Evolutionary conservation across 805 yeast genomes (phyloP).

Genomic region (Candida ovalis): DNA sequence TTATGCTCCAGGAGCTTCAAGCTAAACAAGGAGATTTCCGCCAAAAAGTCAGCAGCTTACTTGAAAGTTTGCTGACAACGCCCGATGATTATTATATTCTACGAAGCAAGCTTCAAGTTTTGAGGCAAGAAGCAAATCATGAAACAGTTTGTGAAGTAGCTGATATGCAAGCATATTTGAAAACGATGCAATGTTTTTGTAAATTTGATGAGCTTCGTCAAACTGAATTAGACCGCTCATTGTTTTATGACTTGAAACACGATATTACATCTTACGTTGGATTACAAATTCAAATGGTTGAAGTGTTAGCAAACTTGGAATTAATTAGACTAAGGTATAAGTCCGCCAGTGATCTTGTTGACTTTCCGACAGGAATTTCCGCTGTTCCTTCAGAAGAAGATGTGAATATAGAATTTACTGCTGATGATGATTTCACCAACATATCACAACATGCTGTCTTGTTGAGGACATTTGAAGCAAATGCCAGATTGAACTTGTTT

Average conservation of each 20-base stretch:
- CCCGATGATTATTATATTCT: constrained; percentile 4
- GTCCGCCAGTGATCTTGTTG: background rate
- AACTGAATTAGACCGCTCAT: background rate
- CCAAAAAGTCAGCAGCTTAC: background rate
- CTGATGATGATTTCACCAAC: background rate
- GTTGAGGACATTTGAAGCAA: background rate
- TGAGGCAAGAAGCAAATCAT: background rate
- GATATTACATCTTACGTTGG: constrained; percentile 2
- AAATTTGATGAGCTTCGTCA: constrained; percentile 2
- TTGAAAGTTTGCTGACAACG: background rate
- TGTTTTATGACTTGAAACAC: background rate
- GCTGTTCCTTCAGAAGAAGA: background rate
- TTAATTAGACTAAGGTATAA: background rate
- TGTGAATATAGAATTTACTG: background rate
- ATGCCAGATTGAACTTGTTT: background rate
- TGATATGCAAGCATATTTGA: too few species aligned
- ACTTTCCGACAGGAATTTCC: background rate
- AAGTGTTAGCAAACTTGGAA: background rate
- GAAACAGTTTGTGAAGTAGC: background rate
- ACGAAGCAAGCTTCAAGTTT: background rate
- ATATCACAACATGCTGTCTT: background rate
- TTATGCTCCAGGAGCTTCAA: background rate
- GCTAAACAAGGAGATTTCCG: background rate
- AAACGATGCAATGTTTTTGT: background rate
- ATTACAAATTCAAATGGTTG: background rate